Evolutionary conservation across 495 filamentous ascomycete genomes (phyloP).

Genomic region (Sphaerosporella brunnea): DNA sequence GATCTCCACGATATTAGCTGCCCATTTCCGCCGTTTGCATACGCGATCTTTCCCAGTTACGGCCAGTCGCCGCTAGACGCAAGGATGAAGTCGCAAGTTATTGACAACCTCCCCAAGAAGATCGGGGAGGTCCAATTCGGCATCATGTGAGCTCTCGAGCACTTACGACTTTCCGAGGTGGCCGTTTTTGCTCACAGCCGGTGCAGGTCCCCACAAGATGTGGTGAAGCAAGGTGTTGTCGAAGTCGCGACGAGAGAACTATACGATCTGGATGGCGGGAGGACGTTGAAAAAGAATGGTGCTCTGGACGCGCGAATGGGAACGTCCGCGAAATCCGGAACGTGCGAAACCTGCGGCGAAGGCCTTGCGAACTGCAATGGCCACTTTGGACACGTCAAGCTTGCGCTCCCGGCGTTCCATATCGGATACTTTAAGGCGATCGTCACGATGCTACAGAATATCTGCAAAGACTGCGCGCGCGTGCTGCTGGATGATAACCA

Average conservation of each 20-base stretch:
- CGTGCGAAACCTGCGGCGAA: conserved; percentile 67
- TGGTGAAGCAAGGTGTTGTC: conserved; percentile 80
- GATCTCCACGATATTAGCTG: too few species aligned
- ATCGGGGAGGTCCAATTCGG: conserved; percentile 91
- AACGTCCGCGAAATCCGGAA: conserved; percentile 59
- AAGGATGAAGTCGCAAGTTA: conserved; percentile 61
- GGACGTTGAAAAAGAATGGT: conserved; percentile 56
- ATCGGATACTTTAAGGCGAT: conserved; percentile 88
- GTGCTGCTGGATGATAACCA: conserved; percentile 65
- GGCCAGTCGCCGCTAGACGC: too few species aligned
- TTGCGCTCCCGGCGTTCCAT: conserved; percentile 83
- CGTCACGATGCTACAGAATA: conserved; percentile 70
- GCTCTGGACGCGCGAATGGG: conserved; percentile 76
- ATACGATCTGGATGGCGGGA: conserved; percentile 62
- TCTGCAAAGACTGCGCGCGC: conserved; percentile 74
- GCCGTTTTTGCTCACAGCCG: conserved; percentile 14
- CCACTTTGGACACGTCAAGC: conserved; percentile 80
- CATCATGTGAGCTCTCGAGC: conserved; percentile 45
- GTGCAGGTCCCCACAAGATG: conserved; percentile 66
- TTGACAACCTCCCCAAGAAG: conserved; percentile 69
- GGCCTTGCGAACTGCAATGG: conserved; percentile 67
- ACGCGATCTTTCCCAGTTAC: too few species aligned
- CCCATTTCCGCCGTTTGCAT: too few species aligned
- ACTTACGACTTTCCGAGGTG: too few species aligned
- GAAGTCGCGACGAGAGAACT: conserved; percentile 81